Conservation (phyloP, 1,139 yeast genomes). For the Yamadazyma epiphylla region DNA sequence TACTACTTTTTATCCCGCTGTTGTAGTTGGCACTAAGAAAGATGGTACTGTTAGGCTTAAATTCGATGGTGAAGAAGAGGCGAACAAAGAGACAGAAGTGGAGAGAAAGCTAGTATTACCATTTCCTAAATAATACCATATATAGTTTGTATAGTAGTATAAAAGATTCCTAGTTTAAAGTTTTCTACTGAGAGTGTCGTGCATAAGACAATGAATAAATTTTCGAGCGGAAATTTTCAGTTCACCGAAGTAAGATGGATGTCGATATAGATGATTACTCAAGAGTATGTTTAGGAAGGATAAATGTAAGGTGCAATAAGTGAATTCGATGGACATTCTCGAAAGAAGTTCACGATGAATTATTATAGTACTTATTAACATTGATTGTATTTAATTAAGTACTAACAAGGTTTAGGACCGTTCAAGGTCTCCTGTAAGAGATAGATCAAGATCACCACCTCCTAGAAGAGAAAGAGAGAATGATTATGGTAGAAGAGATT, state of each 20-base stretch:
- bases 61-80: conserved; percentile 98
- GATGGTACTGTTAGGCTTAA: conserved; percentile 76
- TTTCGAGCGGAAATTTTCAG: not conserved
- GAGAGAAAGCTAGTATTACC: conserved; percentile 81
- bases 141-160: too few species aligned
- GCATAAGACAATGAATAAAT: too few species aligned
- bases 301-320: too few species aligned
- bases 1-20: conserved; percentile 93
- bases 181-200: too few species aligned
- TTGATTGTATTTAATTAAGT: conserved; percentile 4
- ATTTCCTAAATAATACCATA: conserved; percentile 51
- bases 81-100: conserved; percentile 91
- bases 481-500: conserved; percentile 17
- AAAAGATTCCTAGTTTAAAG: too few species aligned
- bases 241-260: conserved; percentile 13
- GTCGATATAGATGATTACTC: conserved; percentile 57
- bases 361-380: too few species aligned
- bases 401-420: conserved; percentile 38
- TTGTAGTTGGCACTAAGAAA: conserved; percentile 73
- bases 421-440: conserved; percentile 45
- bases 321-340: too few species aligned
- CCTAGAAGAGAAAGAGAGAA: conserved; percentile 11
- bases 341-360: too few species aligned
- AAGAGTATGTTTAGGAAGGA: conserved; percentile 43
- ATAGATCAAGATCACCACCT: conserved; percentile 33